Percentiles rank a stretch among this genome's conserved stretches.
These are phyloP conservation scores for Myotisia sp. DNA, from an alignment of 2,329 filamentous ascomycete genomes.

Conservation along the genomic window DNA sequence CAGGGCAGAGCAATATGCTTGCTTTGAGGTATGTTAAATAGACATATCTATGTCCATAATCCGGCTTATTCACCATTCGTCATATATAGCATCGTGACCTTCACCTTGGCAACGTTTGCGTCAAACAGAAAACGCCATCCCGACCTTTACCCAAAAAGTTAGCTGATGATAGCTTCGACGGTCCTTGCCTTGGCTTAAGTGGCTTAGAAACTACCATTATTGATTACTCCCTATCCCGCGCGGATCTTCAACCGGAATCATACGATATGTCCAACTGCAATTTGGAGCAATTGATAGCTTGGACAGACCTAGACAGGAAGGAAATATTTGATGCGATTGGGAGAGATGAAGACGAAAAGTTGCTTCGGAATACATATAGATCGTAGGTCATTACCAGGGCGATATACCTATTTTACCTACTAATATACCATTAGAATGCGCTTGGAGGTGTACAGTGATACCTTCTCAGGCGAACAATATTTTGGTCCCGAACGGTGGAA, in stretches of 20 bases:
- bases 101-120: slow-evolving; percentile 53
- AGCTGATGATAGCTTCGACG: background rate
- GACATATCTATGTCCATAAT: slow-evolving; percentile 9
- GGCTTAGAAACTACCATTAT: slow-evolving; percentile 50
- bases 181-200: slow-evolving; percentile 37
- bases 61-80: background rate
- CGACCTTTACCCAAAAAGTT: background rate
- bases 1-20: slow-evolving; percentile 44
- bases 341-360: slow-evolving; percentile 27
- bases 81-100: slow-evolving; percentile 43
- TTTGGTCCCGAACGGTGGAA: slow-evolving; percentile 33
- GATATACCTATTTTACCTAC: background rate
- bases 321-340: slow-evolving; percentile 30
- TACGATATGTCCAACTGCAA: slow-evolving; percentile 12
- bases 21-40: slow-evolving; percentile 38
- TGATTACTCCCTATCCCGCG: slow-evolving; percentile 54
- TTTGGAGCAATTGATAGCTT: slow-evolving; percentile 24
- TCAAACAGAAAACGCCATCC: slow-evolving; percentile 24
- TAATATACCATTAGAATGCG: slow-evolving; percentile 22
- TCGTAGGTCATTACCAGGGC: slow-evolving; percentile 19
- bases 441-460: slow-evolving; percentile 29
- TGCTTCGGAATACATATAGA: slow-evolving; percentile 30
- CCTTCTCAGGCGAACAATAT: slow-evolving; percentile 21
- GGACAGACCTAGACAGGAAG: slow-evolving; percentile 31
- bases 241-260: slow-evolving; percentile 28